phyloP scores from a whole-genome alignment of 257 asterid genomes.

The Solanum commersonii region DNA sequence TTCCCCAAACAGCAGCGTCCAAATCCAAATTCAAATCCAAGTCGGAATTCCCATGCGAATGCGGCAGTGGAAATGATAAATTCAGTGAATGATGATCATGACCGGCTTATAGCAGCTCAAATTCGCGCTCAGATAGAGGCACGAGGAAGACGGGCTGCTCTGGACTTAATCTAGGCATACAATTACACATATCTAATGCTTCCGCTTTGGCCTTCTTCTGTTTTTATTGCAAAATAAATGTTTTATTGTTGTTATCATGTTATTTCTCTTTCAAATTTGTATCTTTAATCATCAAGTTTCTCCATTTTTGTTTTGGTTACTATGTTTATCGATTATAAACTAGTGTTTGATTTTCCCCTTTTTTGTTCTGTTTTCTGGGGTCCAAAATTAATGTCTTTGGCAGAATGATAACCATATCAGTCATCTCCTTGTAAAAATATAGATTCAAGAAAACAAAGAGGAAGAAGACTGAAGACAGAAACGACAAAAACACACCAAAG shows the following conservation, averaged over 20 bases:
- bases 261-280: neutral
- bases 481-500: no score
- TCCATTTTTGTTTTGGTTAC: neutral
- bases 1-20: neutral
- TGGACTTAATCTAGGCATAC: neutral
- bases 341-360: neutral
- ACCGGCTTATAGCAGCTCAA: neutral
- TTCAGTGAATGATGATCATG: neutral
- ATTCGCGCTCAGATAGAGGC: neutral
- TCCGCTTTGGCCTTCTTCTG: neutral
- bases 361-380: neutral
- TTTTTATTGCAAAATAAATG: neutral
- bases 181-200: no score
- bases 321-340: neutral
- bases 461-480: neutral
- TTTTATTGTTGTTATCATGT: neutral
- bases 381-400: neutral
- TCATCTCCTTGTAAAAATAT: neutral
- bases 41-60: neutral
- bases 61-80: neutral
- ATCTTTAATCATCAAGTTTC: no score
- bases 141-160: neutral
- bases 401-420: neutral
- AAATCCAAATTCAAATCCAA: neutral
- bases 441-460: neutral